These are phyloP conservation scores for Scedosporium dehoogii DNA, from an alignment of 2,329 filamentous ascomycete species.

Conservation along the genomic window DNA sequence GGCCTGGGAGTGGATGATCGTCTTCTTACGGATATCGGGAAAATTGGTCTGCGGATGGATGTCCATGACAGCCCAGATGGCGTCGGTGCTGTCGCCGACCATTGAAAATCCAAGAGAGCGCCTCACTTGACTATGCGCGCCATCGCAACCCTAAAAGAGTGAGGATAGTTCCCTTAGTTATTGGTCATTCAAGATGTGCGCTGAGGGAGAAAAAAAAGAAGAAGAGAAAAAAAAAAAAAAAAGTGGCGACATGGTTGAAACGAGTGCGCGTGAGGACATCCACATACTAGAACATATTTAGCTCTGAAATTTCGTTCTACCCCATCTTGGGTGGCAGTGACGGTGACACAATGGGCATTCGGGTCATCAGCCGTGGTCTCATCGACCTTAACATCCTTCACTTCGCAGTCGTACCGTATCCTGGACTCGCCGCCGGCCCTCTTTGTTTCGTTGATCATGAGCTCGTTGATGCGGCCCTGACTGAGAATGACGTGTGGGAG, in stretches of 20 bases:
- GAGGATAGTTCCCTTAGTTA: background rate
- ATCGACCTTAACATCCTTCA: slow-evolving; percentile 41
- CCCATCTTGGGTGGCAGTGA: slow-evolving; percentile 28
- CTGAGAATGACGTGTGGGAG: slow-evolving; percentile 47
- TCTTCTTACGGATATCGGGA: slow-evolving; percentile 51
- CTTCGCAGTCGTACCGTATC: slow-evolving; percentile 45
- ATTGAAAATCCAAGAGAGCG: slow-evolving; percentile 43
- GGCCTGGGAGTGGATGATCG: slow-evolving; percentile 39
- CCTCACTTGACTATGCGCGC: slow-evolving; percentile 41
- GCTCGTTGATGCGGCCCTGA: slow-evolving; percentile 42
- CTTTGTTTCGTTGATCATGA: slow-evolving; percentile 43
- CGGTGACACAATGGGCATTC: slow-evolving; percentile 31
- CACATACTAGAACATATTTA: slow-evolving; percentile 40
- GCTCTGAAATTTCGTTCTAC: slow-evolving; percentile 29
- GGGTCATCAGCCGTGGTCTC: slow-evolving; percentile 22
- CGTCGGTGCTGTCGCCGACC: slow-evolving; percentile 47
- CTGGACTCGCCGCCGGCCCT: slow-evolving; percentile 24
- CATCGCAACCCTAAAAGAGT: slow-evolving; percentile 25
- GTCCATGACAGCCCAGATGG: slow-evolving; percentile 49
- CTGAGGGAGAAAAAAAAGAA: background rate
- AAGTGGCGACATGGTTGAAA: slow-evolving; percentile 2
- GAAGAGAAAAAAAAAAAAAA: slow-evolving; percentile 2
- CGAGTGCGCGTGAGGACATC: background rate
- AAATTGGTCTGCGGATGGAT: slow-evolving; percentile 46
- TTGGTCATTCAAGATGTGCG: background rate